Base-by-base conservation (phyloP, 352 stramenopile species). In the Phytophthora pinifolia region DNA sequence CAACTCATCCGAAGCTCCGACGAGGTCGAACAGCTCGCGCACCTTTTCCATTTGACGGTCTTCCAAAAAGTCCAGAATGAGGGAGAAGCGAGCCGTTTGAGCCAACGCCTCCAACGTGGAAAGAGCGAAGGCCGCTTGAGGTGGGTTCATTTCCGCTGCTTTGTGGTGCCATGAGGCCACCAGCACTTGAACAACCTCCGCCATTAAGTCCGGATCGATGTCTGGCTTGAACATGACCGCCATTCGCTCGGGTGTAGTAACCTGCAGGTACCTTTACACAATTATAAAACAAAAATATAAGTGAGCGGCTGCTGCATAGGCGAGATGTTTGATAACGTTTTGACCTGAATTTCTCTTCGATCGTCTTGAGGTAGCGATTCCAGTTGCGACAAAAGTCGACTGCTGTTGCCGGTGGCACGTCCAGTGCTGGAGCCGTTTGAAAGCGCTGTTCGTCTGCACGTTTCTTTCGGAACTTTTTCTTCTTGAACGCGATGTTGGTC, bases 381-480 rank as follows among this genome's bases (percentile, higher is more conserved):
- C 85, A 94, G 36, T 78, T 84, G 14, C 82, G 80, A 30, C 70
- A 72, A 50, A 94, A 94, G 12, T 86, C 79, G 0, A 79, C 66
- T 0, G 80, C 63, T 1, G 65, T 79, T 18, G 53, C 42, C 9
- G 84, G 78, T 12, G 75, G 59, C 2, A 57, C 32, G 37, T 70
- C 57, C 6, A 79, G n/a, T 3, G 60, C 49, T 0, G 59, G 34
- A 2, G 44, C 57, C 30, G 67, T 14, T 9, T 67, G 47, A n/a
- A 81, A 60, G 10, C 54, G 35, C n/a, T 70, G 54, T 7, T 59
- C 48, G 4, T 57, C 57, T 5, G 57, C 60, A 35, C 50, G 59
- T 30, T 65, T 66, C 46, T 75, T 82, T 14, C 35, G 38, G 12
- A 27, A 9, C 6, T 49, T 41, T 31, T 70, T 75, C 35, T 72